Percentiles rank a stretch among this genome's conserved stretches.
These are phyloP conservation scores for Aspergillus cristatus DNA, from an alignment of 495 filamentous ascomycete species.

Conservation along the genomic window DNA sequence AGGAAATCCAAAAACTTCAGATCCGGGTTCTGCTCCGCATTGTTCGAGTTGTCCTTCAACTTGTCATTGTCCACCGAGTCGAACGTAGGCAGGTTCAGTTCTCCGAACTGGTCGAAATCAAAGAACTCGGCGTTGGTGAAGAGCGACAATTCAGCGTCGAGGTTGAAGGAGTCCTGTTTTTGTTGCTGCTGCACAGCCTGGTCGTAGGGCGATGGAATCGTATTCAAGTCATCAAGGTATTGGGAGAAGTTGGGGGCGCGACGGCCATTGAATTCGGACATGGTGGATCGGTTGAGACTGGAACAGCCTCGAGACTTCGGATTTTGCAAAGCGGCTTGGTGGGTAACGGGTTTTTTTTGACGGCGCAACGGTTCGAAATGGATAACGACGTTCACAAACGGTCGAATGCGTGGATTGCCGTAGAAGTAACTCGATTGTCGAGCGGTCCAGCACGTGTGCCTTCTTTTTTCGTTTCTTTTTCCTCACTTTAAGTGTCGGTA, in stretches of 20 bases:
- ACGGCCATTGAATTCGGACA: slow-evolving; percentile 63
- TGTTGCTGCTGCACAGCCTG: slow-evolving; percentile 46
- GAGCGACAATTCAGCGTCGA: slow-evolving; percentile 70
- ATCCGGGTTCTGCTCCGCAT: slow-evolving; percentile 17
- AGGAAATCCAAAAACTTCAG: slow-evolving; percentile 39
- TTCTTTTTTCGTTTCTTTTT: not conserved
- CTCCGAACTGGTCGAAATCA: slow-evolving; percentile 64
- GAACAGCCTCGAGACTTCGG: slow-evolving; percentile 2
- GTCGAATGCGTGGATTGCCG: no score
- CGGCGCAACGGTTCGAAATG: no score
- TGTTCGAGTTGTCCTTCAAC: slow-evolving; percentile 14
- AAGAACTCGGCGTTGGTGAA: slow-evolving; percentile 94
- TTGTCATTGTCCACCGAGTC: slow-evolving; percentile 24
- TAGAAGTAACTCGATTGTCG: no score
- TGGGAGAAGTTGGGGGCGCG: slow-evolving; percentile 75
- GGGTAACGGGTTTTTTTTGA: no score
- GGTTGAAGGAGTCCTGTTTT: slow-evolving; percentile 47
- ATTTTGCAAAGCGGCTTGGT: not conserved
- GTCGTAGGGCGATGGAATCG: slow-evolving; percentile 59
- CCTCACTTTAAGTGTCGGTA: not conserved
- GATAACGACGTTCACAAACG: no score
- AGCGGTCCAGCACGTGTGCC: no score
- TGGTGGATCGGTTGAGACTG: slow-evolving; percentile 22
- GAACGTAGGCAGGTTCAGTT: slow-evolving; percentile 31
- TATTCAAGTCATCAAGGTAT: slow-evolving; percentile 81